Conservation (phyloP, 441 rosid genomes). For the Manihot esculenta region DNA sequence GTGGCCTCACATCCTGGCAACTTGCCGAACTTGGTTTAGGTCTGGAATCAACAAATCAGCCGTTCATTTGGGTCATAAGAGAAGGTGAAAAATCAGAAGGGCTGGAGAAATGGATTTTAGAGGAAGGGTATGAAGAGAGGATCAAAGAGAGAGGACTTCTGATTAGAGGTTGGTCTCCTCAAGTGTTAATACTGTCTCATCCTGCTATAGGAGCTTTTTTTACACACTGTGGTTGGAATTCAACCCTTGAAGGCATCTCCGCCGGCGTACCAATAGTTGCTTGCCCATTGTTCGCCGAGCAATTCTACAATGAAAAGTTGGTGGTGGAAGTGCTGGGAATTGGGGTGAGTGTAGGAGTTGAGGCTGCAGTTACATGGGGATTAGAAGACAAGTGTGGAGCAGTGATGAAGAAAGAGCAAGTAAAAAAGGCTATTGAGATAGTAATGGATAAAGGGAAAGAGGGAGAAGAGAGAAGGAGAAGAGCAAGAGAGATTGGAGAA, state of each 20-base stretch:
- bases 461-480: slow-evolving; percentile 36
- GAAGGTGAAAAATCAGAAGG: slow-evolving; percentile 28
- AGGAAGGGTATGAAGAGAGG: slow-evolving; percentile 40
- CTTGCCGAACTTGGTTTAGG: slow-evolving; percentile 46
- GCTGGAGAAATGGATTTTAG: slow-evolving; percentile 41
- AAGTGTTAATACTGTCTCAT: slow-evolving; percentile 48
- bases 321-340: slow-evolving; percentile 34
- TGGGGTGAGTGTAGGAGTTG: slow-evolving; percentile 40
- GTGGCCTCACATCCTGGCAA: slow-evolving; percentile 31
- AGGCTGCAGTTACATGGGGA: slow-evolving; percentile 40
- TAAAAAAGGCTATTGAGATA: slow-evolving; percentile 23
- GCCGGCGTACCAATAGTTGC: slow-evolving; percentile 39
- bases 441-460: slow-evolving; percentile 30
- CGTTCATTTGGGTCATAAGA: slow-evolving; percentile 61
- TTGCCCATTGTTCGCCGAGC: slow-evolving; percentile 47
- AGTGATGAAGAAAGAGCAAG: slow-evolving; percentile 34
- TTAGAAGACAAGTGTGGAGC: slow-evolving; percentile 35
- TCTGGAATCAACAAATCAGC: slow-evolving; percentile 35
- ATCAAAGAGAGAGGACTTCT: slow-evolving; percentile 42
- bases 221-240: slow-evolving; percentile 59
- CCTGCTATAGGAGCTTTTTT: slow-evolving; percentile 51
- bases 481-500: slow-evolving; percentile 29
- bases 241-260: slow-evolving; percentile 37
- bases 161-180: slow-evolving; percentile 61
- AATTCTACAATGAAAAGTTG: slow-evolving; percentile 43